Percentiles rank a stretch among this genome's conserved stretches.
These are phyloP conservation scores for Camptophora hylomeconis DNA, from an alignment of 2,329 filamentous ascomycete species.

Conservation along the genomic window DNA sequence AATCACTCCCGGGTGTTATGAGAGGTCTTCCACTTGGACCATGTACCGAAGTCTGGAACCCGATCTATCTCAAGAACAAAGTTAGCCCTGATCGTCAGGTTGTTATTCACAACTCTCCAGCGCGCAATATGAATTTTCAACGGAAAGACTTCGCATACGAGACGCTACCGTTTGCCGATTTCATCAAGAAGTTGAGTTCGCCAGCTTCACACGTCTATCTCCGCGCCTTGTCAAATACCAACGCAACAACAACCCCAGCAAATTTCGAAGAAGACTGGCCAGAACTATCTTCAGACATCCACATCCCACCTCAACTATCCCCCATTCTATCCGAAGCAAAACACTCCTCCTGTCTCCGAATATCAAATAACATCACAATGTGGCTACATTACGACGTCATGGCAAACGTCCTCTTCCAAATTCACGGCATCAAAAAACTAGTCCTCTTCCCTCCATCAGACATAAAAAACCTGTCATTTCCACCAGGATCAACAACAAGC, in stretches of 20 bases:
- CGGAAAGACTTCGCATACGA: constrained; percentile 71
- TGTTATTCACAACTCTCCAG: constrained; percentile 57
- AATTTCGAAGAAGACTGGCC: constrained; percentile 61
- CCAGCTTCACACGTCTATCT: constrained; percentile 56
- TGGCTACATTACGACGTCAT: constrained; percentile 88
- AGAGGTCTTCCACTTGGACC: constrained; percentile 52
- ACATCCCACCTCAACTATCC: constrained; percentile 48
- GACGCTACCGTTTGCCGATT: constrained; percentile 52
- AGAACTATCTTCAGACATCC: constrained; percentile 54
- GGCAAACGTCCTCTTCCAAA: constrained; percentile 74
- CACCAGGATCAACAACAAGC: constrained; percentile 68
- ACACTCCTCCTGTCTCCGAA: constrained; percentile 67
- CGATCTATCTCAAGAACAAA: constrained; percentile 50
- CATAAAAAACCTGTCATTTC: constrained; percentile 55
- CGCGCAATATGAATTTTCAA: constrained; percentile 63
- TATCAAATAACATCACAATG: constrained; percentile 70
- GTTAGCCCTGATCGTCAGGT: constrained; percentile 52
- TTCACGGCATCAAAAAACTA: constrained; percentile 56
- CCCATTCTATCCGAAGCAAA: constrained; percentile 48
- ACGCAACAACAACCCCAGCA: constrained; percentile 58
- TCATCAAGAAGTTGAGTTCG: constrained; percentile 41
- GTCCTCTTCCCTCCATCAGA: constrained; percentile 69
- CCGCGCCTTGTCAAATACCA: constrained; percentile 58
- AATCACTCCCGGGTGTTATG: constrained; percentile 52
- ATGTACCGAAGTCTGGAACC: constrained; percentile 56